Conservation (phyloP, 495 filamentous ascomycete genomes). For the Apodospora peruviana region DNA sequence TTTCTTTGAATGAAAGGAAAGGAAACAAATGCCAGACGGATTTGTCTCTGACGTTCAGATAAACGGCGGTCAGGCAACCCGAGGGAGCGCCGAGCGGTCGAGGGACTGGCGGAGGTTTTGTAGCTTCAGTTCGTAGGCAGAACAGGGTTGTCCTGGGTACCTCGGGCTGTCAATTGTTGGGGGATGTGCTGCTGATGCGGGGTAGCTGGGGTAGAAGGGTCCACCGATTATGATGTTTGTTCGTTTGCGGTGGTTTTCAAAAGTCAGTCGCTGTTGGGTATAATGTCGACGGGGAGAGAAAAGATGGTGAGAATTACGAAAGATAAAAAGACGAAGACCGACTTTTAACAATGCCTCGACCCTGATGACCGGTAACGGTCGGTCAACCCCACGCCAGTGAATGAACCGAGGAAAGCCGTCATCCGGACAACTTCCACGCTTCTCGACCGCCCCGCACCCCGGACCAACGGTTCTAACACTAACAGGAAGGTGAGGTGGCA, state of each 20-base stretch:
- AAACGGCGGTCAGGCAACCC: background rate
- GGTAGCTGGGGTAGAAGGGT: too few relatives aligned
- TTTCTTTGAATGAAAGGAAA: background rate
- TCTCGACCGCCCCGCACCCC: conserved; percentile 7
- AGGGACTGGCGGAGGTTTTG: background rate
- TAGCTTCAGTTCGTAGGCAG: background rate
- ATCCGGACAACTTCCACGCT: conserved; percentile 13
- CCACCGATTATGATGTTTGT: background rate
- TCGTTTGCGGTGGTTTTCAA: too few relatives aligned
- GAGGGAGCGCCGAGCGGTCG: too few relatives aligned
- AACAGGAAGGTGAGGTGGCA: conserved; percentile 7
- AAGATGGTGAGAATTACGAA: too few relatives aligned
- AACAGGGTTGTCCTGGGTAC: background rate
- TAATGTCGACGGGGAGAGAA: too few relatives aligned
- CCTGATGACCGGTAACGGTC: background rate
- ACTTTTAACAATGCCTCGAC: too few relatives aligned
- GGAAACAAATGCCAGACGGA: too few relatives aligned
- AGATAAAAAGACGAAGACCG: too few relatives aligned
- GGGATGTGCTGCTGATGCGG: background rate
- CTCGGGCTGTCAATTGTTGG: background rate
- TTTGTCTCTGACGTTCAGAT: too few relatives aligned
- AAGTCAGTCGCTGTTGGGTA: too few relatives aligned
- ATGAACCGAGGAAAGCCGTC: conserved; percentile 34
- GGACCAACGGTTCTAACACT: conserved; percentile 19
- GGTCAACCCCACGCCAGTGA: conserved; percentile 9